phyloP scores from a whole-genome alignment of 495 filamentous ascomycete species.

The Thozetella sp. region DNA sequence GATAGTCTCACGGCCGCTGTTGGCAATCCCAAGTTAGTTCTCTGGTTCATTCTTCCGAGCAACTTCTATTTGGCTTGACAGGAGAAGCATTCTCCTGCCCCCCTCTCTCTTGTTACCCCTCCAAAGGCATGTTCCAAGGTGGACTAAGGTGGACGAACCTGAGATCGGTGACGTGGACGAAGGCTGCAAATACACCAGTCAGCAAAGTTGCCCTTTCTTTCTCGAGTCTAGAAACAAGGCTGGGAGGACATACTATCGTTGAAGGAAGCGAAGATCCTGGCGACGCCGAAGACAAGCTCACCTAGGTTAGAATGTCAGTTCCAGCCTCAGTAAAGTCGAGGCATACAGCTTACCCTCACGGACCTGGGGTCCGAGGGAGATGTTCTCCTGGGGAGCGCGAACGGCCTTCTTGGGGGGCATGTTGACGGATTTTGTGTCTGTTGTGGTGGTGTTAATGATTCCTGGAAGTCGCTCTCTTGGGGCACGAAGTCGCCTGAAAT shows the following conservation, averaged over 20 bases:
- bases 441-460: slow-evolving; percentile 19
- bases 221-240: background rate
- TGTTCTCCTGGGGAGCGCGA: slow-evolving; percentile 86
- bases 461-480: slow-evolving; percentile 12
- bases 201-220: slow-evolving; percentile 20
- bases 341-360: slow-evolving; percentile 68
- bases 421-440: slow-evolving; percentile 34
- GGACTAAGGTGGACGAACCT: slow-evolving; percentile 63
- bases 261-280: slow-evolving; percentile 98
- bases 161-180: slow-evolving; percentile 99
- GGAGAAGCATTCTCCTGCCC: slow-evolving; percentile 20
- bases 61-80: slow-evolving; percentile 1
- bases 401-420: slow-evolving; percentile 87
- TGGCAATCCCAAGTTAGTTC: slow-evolving; percentile 69
- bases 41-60: slow-evolving; percentile 29
- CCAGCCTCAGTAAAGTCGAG: background rate
- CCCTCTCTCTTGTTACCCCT: slow-evolving; percentile 5
- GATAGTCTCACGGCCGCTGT: slow-evolving; percentile 99
- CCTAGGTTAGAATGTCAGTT: slow-evolving; percentile 48
- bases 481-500: slow-evolving; percentile 10
- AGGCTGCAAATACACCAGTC: slow-evolving; percentile 63
- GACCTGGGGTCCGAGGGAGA: slow-evolving; percentile 95
- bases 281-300: slow-evolving; percentile 98
- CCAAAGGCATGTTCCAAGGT: slow-evolving; percentile 5
- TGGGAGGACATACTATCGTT: slow-evolving; percentile 71